Evolutionary conservation across 2,329 filamentous ascomycete species (phyloP).

Genomic region (Cladosporium sp.): DNA sequence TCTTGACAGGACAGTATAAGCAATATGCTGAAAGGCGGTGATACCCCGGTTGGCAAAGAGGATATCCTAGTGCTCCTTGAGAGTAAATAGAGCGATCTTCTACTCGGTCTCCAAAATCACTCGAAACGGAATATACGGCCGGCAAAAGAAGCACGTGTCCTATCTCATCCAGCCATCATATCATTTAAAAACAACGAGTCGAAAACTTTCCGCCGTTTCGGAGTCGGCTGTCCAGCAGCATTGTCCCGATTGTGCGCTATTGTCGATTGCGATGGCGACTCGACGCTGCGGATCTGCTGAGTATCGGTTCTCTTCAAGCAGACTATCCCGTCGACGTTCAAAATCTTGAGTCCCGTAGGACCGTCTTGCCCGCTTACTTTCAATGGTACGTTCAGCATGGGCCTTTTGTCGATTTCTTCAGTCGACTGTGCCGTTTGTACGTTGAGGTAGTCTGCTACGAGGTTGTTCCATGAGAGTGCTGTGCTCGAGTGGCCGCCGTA

Average conservation of each 20-base stretch:
- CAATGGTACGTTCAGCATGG: background rate
- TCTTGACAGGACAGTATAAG: no score
- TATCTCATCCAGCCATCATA: background rate
- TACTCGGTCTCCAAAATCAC: no score
- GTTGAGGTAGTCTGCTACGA: background rate
- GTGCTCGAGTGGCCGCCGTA: background rate
- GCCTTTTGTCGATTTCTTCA: background rate
- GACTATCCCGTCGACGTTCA: background rate
- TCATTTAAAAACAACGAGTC: slow-evolving; percentile 7
- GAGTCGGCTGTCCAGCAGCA: background rate
- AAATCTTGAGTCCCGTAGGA: background rate
- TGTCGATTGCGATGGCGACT: no score
- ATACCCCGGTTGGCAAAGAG: no score
- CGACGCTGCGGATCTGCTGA: no score
- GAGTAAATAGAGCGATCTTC: no score
- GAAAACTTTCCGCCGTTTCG: slow-evolving; percentile 15
- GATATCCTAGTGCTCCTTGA: no score
- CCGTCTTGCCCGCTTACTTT: background rate
- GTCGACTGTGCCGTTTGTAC: background rate
- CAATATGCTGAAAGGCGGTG: no score
- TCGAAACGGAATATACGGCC: no score
- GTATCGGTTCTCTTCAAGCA: background rate
- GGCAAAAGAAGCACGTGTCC: background rate
- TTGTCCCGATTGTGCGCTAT: no score
- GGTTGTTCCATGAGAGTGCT: background rate